Conservation (phyloP, 352 stramenopile species). For the Phytophthora fragariae region DNA sequence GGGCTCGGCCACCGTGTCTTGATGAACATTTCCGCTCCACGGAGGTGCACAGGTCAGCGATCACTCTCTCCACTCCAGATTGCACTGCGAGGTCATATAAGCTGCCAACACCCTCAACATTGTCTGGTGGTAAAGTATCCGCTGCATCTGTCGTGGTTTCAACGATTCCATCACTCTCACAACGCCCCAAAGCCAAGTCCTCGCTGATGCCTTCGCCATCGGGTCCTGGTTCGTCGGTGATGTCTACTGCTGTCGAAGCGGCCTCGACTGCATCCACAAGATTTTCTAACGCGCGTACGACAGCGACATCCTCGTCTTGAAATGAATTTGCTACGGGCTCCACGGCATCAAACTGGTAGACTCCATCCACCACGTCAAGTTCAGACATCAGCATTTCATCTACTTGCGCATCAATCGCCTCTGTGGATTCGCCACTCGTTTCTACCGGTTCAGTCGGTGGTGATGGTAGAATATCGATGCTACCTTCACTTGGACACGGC, state of each 20-base stretch:
- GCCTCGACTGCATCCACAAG: slow-evolving; percentile 11
- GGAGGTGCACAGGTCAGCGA: slow-evolving; percentile 15
- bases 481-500: not conserved
- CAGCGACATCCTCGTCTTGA: slow-evolving; percentile 3
- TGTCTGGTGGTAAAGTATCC: not conserved
- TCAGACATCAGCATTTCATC: not conserved
- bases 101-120: not conserved
- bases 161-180: not conserved
- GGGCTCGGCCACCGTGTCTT: slow-evolving; percentile 7
- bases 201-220: not conserved
- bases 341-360: slow-evolving; percentile 9
- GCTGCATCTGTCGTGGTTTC: not conserved
- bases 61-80: not conserved
- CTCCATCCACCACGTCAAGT: not conserved
- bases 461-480: not conserved
- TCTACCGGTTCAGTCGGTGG: not conserved
- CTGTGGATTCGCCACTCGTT: not conserved
- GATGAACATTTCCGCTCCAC: slow-evolving; percentile 5
- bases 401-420: not conserved
- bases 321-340: slow-evolving; percentile 7
- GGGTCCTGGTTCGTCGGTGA: not conserved
- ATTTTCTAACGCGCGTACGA: slow-evolving; percentile 8
- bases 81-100: not conserved
- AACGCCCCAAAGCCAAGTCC: not conserved
- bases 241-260: not conserved